Conservation (phyloP, 441 rosid genomes). For the Bocquillonia castaneifolia region DNA sequence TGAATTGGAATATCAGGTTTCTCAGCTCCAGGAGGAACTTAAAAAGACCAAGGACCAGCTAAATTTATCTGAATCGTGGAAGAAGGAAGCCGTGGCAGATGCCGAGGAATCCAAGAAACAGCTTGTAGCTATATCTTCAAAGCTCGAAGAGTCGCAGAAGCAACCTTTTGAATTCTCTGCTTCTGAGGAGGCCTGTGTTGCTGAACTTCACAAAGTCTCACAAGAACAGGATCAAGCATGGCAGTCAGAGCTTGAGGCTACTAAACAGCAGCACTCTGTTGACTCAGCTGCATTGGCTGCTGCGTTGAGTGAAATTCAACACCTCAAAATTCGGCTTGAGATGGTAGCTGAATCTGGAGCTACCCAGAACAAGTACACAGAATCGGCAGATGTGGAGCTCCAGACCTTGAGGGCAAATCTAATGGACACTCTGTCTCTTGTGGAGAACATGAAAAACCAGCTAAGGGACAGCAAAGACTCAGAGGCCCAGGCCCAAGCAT, state of each 20-base stretch:
- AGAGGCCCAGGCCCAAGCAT: conserved; percentile 60
- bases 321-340: conserved; percentile 63
- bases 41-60: conserved; percentile 72
- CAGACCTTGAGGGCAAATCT: conserved; percentile 54
- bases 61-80: conserved; percentile 61
- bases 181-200: conserved; percentile 62
- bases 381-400: conserved; percentile 48
- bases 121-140: conserved; percentile 39
- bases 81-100: conserved; percentile 65
- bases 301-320: conserved; percentile 71
- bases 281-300: conserved; percentile 70
- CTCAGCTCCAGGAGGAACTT: conserved; percentile 84
- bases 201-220: conserved; percentile 61
- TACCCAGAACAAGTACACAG: conserved; percentile 50
- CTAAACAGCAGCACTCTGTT: conserved; percentile 60
- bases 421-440: conserved; percentile 51
- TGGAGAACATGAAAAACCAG: conserved; percentile 59
- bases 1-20: conserved; percentile 62
- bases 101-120: conserved; percentile 67
- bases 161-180: conserved; percentile 59
- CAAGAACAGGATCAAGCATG: conserved; percentile 76
- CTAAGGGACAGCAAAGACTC: conserved; percentile 65
- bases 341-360: conserved; percentile 56
- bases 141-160: conserved; percentile 55
- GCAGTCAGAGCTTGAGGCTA: conserved; percentile 81